Evolutionary conservation across 768 basidiomycete species (phyloP).

Genomic region (Naganishia randhawae): DNA sequence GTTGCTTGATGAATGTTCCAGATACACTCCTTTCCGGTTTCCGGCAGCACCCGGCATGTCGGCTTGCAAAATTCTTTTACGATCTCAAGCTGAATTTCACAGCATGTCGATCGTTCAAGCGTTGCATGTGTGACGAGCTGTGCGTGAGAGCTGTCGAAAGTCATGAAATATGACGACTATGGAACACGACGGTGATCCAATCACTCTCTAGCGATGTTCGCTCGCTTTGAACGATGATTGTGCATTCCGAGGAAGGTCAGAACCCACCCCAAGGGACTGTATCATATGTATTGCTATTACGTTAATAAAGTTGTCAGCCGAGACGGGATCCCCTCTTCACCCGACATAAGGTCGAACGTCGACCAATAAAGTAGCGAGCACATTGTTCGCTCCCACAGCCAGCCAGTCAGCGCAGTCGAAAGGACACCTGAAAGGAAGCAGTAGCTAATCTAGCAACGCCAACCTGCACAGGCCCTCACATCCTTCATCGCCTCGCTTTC

Average conservation of each 20-base stretch:
- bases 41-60: too few relatives aligned
- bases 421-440: too few relatives aligned
- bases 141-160: neutral
- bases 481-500: neutral
- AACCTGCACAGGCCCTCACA: neutral
- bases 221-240: neutral
- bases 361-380: neutral
- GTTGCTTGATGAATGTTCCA: too few relatives aligned
- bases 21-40: too few relatives aligned
- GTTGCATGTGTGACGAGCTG: too few relatives aligned
- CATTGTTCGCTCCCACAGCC: neutral
- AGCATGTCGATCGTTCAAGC: neutral
- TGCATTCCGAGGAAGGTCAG: too few relatives aligned
- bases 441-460: neutral
- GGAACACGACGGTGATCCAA: neutral
- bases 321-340: neutral
- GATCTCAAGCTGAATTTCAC: too few relatives aligned
- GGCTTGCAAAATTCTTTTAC: too few relatives aligned
- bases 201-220: neutral
- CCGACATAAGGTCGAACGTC: neutral
- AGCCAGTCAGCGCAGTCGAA: conserved; percentile 1
- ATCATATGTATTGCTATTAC: neutral
- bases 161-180: neutral
- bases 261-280: too few relatives aligned
- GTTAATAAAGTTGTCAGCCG: neutral